These are phyloP conservation scores for Candida ovalis DNA, from an alignment of 805 yeast genomes.

Conservation along the genomic window DNA sequence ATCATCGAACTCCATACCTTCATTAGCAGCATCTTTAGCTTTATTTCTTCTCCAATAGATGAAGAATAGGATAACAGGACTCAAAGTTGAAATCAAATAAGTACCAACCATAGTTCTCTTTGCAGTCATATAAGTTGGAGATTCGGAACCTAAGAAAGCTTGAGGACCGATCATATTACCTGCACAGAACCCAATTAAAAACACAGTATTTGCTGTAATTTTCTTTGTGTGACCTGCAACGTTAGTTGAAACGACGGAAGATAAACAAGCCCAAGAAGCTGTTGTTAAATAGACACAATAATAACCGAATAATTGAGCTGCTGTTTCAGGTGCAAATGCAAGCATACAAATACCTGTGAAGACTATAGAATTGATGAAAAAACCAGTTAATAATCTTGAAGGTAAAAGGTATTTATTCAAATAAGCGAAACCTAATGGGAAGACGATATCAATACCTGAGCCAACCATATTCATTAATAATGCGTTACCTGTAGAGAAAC, in stretches of 20 bases:
- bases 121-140: constrained; percentile 55
- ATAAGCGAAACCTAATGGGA: constrained; percentile 31
- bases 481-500: constrained; percentile 26
- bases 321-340: constrained; percentile 18
- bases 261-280: constrained; percentile 25
- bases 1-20: constrained; percentile 16
- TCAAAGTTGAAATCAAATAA: constrained; percentile 21
- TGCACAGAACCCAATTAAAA: constrained; percentile 57
- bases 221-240: constrained; percentile 60
- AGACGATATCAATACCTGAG: constrained; percentile 29
- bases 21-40: constrained; percentile 28
- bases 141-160: constrained; percentile 51
- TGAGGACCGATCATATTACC: constrained; percentile 72
- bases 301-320: constrained; percentile 26
- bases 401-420: constrained; percentile 18
- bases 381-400: constrained; percentile 22
- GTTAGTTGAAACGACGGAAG: constrained; percentile 31
- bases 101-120: constrained; percentile 49
- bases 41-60: constrained; percentile 35
- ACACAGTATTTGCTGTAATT: constrained; percentile 47
- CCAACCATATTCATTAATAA: constrained; percentile 35
- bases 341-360: constrained; percentile 30
- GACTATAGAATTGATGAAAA: constrained; percentile 12
- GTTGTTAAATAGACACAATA: constrained; percentile 26
- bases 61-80: constrained; percentile 19